Evolutionary conservation across 2,329 filamentous ascomycete species (phyloP).

Genomic region (Falciphora oryzae): DNA sequence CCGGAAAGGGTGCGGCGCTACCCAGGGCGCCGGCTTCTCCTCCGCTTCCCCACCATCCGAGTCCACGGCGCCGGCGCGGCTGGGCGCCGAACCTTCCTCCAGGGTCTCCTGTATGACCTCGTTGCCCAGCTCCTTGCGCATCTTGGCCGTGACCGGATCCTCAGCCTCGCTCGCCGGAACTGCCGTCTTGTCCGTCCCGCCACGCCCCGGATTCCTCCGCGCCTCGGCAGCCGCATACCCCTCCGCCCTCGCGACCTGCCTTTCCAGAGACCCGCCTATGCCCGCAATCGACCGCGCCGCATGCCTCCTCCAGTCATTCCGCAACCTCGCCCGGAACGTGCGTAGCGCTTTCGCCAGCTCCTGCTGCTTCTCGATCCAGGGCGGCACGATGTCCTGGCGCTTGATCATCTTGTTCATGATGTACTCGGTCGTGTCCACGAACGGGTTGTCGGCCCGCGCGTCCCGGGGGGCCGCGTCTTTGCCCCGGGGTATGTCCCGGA

Average conservation of each 20-base stretch:
- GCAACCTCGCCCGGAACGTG: conserved; percentile 67
- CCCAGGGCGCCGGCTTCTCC: background rate
- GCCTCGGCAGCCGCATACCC: conserved; percentile 72
- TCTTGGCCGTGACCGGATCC: conserved; percentile 42
- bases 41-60: background rate
- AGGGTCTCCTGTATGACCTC: conserved; percentile 10
- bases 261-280: conserved; percentile 65
- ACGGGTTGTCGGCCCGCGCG: conserved; percentile 75
- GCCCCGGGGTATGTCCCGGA: conserved; percentile 75
- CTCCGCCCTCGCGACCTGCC: conserved; percentile 66
- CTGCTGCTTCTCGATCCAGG: conserved; percentile 99
- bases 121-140: conserved; percentile 29
- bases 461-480: conserved; percentile 73
- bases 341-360: conserved; percentile 66
- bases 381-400: conserved; percentile 88
- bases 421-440: conserved; percentile 94
- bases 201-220: conserved; percentile 51
- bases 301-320: conserved; percentile 80
- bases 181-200: conserved; percentile 39
- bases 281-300: conserved; percentile 73
- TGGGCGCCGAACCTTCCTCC: conserved; percentile 12
- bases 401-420: conserved; percentile 99
- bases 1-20: conserved; percentile 56
- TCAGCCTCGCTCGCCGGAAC: conserved; percentile 41
- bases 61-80: too few relatives aligned